Evolutionary conservation across 2,329 filamentous ascomycete species (phyloP).

Genomic region (Scedosporium dehoogii): DNA sequence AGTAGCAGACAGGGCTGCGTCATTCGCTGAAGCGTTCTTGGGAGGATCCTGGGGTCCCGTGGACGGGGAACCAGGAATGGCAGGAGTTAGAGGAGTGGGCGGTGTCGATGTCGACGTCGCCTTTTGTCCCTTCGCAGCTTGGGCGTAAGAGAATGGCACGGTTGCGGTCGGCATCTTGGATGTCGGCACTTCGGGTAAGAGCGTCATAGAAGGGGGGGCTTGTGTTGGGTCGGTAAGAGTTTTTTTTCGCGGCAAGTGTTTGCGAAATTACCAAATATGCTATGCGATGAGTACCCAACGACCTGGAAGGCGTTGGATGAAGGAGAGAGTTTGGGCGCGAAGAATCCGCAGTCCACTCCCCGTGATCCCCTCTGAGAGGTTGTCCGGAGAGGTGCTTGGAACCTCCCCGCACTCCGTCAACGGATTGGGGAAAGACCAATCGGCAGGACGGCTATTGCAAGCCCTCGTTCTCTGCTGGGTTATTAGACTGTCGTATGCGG

Average conservation of each 20-base stretch:
- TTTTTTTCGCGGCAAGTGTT: background rate
- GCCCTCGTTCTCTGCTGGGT: background rate
- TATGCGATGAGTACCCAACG: background rate
- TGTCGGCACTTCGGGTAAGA: background rate
- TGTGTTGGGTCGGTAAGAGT: background rate
- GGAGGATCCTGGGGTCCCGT: background rate
- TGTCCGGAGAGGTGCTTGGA: slow-evolving; percentile 8
- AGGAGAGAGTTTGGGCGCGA: slow-evolving; percentile 1
- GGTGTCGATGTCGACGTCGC: slow-evolving; percentile 3
- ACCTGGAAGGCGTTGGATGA: background rate
- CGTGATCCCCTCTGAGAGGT: slow-evolving; percentile 5
- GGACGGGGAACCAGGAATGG: background rate
- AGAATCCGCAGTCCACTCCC: slow-evolving; percentile 1
- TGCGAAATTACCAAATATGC: background rate
- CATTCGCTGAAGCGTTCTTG: background rate
- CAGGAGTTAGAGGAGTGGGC: background rate
- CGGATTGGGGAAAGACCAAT: slow-evolving; percentile 2
- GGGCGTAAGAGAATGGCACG: slow-evolving; percentile 80
- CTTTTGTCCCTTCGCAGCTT: slow-evolving; percentile 74
- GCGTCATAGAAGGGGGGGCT: background rate
- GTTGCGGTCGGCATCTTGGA: slow-evolving; percentile 38
- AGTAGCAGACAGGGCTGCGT: background rate
- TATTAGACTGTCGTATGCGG: background rate
- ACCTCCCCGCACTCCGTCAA: slow-evolving; percentile 7
- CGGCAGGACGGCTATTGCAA: background rate